These are phyloP conservation scores for Lolium rigidum DNA, from an alignment of 176 grass and related monocot genomes.

Conservation along the genomic window DNA sequence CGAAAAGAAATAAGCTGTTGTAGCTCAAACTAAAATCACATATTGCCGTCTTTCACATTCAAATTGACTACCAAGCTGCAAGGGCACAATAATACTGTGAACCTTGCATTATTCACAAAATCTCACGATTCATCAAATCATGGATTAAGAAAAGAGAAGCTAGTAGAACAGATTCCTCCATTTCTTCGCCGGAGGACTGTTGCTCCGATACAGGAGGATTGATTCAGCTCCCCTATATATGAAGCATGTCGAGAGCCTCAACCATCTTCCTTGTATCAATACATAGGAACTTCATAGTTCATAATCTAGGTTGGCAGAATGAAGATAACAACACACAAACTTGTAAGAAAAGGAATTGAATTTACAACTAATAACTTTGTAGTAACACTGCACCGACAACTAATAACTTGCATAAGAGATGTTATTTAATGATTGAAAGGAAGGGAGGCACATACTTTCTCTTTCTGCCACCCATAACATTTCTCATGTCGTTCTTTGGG, in stretches of 20 bases:
- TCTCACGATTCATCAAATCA: background rate
- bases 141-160: background rate
- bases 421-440: constrained; percentile 16
- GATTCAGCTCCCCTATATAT: background rate
- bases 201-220: background rate
- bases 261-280: constrained; percentile 37
- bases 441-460: constrained; percentile 79
- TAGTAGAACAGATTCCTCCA: background rate
- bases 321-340: constrained; percentile 6
- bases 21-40: background rate
- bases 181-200: background rate
- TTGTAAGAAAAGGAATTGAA: constrained; percentile 2
- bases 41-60: constrained; percentile 16
- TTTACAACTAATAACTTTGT: constrained; percentile 1
- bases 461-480: constrained; percentile 92
- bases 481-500: constrained; percentile 75
- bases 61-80: background rate
- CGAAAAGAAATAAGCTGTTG: background rate
- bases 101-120: constrained; percentile 5
- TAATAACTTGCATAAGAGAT: constrained; percentile 35
- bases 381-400: constrained; percentile 7
- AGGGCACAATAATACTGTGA: background rate
- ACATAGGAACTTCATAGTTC: constrained; percentile 20
- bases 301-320: constrained; percentile 22
- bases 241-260: constrained; percentile 35